phyloP scores from a whole-genome alignment of 2,329 filamentous ascomycete genomes.

The Talaromyces sp. region DNA sequence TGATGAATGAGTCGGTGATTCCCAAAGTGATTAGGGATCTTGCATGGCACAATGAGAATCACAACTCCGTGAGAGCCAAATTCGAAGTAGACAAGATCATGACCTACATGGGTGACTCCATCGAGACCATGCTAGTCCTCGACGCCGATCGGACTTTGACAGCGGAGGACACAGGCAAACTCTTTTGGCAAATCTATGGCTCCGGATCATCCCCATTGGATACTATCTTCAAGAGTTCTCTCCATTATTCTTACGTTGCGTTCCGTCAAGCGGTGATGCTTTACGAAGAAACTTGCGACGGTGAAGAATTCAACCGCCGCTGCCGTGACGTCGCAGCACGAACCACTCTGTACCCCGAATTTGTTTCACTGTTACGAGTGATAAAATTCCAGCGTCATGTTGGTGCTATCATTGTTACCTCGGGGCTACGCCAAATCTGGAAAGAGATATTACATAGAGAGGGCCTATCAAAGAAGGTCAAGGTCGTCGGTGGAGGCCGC shows the following conservation, averaged over 20 bases:
- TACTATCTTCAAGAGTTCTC: neutral
- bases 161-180: neutral
- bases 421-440: neutral
- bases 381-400: neutral
- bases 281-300: neutral
- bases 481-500: neutral
- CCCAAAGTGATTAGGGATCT: neutral
- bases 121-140: neutral
- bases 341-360: neutral
- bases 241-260: neutral
- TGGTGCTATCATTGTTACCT: neutral
- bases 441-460: neutral
- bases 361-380: neutral
- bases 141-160: neutral
- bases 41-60: neutral
- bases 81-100: neutral
- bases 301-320: neutral
- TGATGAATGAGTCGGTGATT: neutral
- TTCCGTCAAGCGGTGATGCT: neutral
- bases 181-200: neutral
- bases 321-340: neutral
- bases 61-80: neutral
- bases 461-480: neutral
- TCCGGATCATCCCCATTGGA: neutral
- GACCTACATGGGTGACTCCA: neutral